Percentiles rank a stretch among this genome's conserved stretches.
These are phyloP conservation scores for Aspergillus ruber DNA, from an alignment of 2,329 filamentous ascomycete genomes.

Conservation along the genomic window DNA sequence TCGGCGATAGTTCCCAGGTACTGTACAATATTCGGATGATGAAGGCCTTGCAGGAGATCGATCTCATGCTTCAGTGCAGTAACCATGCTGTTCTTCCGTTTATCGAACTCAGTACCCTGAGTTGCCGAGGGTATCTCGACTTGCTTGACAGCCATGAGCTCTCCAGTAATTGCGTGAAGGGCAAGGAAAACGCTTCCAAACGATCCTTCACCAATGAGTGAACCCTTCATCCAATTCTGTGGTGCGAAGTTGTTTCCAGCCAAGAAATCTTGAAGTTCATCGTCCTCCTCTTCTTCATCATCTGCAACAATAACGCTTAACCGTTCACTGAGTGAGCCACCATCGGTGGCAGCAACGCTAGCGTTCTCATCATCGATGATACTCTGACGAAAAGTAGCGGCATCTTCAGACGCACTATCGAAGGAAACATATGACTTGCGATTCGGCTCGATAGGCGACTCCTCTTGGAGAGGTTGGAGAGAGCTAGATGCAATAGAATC, in stretches of 20 bases:
- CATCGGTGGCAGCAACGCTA: constrained; percentile 57
- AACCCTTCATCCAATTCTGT: constrained; percentile 99
- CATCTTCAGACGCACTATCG: constrained; percentile 60
- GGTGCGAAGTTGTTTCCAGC: constrained; percentile 92
- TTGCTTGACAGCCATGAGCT: constrained; percentile 97
- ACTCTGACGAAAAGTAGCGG: constrained; percentile 68
- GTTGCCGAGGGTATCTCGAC: constrained; percentile 82
- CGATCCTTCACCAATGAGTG: constrained; percentile 90
- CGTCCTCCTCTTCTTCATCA: constrained; percentile 86
- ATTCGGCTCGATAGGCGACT: constrained; percentile 78
- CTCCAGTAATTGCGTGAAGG: constrained; percentile 89
- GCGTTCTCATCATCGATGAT: constrained; percentile 75
- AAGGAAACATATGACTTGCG: constrained; percentile 91
- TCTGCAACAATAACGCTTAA: constrained; percentile 78
- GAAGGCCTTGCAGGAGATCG: constrained; percentile 82
- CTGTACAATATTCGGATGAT: constrained; percentile 95
- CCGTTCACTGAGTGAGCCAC: constrained; percentile 71
- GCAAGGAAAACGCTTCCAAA: constrained; percentile 95
- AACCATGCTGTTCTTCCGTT: constrained; percentile 96
- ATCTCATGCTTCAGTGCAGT: constrained; percentile 96
- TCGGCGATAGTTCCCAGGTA: constrained; percentile 94
- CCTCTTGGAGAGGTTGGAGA: constrained; percentile 84
- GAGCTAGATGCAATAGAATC: constrained; percentile 86
- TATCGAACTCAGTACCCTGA: constrained; percentile 71
- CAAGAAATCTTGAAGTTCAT: constrained; percentile 83